Evolutionary conservation across 164 flowering plant species (phyloP).

Genomic region (Tetracentron sinense): DNA sequence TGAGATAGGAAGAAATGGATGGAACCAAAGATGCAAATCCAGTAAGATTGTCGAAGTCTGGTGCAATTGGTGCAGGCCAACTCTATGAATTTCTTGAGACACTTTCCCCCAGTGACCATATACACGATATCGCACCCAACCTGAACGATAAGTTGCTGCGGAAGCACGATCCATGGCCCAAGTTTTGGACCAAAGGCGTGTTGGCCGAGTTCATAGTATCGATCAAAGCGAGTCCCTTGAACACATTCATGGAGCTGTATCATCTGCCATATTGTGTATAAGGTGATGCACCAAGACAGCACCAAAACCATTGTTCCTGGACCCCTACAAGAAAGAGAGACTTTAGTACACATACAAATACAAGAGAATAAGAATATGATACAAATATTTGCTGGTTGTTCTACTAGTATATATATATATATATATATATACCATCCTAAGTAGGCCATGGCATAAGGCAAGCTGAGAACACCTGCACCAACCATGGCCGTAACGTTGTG

Average conservation of each 20-base stretch:
- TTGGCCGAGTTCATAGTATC: constrained; percentile 66
- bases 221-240: constrained; percentile 76
- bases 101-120: constrained; percentile 92
- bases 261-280: constrained; percentile 89
- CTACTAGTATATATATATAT: no score
- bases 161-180: constrained; percentile 85
- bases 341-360: not conserved
- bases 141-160: constrained; percentile 84
- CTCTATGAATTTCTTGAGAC: constrained; percentile 76
- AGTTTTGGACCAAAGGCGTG: constrained; percentile 73
- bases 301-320: constrained; percentile 63
- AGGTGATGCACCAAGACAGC: constrained; percentile 79
- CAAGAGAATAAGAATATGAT: not conserved
- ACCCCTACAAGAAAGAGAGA: constrained; percentile 46
- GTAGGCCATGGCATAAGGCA: constrained; percentile 90
- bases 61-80: constrained; percentile 60
- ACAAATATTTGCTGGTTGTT: not conserved
- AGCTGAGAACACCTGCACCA: constrained; percentile 93
- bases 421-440: constrained; percentile 65
- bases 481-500: constrained; percentile 95
- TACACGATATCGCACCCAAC: constrained; percentile 85
- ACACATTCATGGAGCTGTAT: constrained; percentile 80
- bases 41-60: constrained; percentile 58
- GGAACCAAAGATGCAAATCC: constrained; percentile 78
- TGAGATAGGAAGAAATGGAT: constrained; percentile 80